phyloP scores from a whole-genome alignment of 495 filamentous ascomycete genomes.

The Penicillium roqueforti region DNA sequence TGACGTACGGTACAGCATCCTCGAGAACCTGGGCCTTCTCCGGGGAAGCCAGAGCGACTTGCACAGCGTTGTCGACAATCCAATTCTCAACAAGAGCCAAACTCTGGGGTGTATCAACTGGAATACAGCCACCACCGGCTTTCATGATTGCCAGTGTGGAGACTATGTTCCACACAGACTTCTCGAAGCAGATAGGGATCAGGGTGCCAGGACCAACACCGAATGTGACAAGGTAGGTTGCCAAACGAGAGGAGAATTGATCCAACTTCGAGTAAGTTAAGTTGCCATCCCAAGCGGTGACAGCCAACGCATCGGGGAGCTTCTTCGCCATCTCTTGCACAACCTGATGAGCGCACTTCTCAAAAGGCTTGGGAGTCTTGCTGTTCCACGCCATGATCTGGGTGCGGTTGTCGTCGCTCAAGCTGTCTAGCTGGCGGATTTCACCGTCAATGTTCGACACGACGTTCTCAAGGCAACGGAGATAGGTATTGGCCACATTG shows the following conservation, averaged over 20 bases:
- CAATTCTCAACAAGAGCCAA: slow-evolving; percentile 33
- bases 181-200: slow-evolving; percentile 39
- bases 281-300: slow-evolving; percentile 47
- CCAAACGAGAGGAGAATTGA: slow-evolving; percentile 41
- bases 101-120: slow-evolving; percentile 24
- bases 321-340: slow-evolving; percentile 36
- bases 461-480: slow-evolving; percentile 43
- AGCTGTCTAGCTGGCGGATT: slow-evolving; percentile 34
- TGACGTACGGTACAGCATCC: slow-evolving; percentile 36
- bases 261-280: slow-evolving; percentile 51
- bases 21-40: slow-evolving; percentile 35
- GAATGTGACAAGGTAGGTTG: slow-evolving; percentile 37
- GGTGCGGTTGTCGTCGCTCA: slow-evolving; percentile 35
- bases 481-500: slow-evolving; percentile 49
- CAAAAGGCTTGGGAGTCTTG: slow-evolving; percentile 29
- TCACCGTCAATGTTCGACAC: slow-evolving; percentile 26
- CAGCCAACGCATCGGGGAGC: slow-evolving; percentile 35
- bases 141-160: slow-evolving; percentile 42
- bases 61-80: slow-evolving; percentile 35
- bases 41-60: slow-evolving; percentile 43
- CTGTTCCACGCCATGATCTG: slow-evolving; percentile 46
- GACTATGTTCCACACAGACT: slow-evolving; percentile 39
- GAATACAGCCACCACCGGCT: slow-evolving; percentile 44
- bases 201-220: slow-evolving; percentile 37
- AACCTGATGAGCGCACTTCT: slow-evolving; percentile 42